These are phyloP conservation scores for Acacia pycnantha DNA, from an alignment of 331 rosid species.

Conservation along the genomic window DNA sequence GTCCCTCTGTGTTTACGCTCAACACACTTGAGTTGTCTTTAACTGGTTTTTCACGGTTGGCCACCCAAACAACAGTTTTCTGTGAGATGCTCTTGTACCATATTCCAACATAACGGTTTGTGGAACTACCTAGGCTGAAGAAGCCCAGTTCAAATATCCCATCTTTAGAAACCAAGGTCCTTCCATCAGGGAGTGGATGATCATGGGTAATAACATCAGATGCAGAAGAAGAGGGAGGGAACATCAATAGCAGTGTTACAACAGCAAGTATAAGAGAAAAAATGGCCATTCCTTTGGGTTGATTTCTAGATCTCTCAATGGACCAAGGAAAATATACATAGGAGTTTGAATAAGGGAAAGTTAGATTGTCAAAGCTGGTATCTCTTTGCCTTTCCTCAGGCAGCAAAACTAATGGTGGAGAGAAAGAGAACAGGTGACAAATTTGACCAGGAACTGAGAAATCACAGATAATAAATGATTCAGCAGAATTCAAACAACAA, in stretches of 20 bases:
- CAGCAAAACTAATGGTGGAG: background rate
- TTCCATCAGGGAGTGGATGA: background rate
- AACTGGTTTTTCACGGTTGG: background rate
- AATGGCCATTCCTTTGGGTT: background rate
- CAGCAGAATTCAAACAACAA: background rate
- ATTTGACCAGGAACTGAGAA: background rate
- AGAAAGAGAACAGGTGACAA: background rate
- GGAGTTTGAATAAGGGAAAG: background rate
- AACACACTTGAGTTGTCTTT: conserved; percentile 14
- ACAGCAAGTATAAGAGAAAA: background rate
- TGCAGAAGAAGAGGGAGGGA: background rate
- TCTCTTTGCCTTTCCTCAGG: background rate
- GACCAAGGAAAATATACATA: background rate
- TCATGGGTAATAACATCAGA: background rate
- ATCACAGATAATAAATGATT: background rate
- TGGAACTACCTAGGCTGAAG: background rate
- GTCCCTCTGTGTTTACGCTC: conserved; percentile 25
- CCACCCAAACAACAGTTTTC: conserved; percentile 6
- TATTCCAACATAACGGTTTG: background rate
- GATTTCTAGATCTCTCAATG: background rate
- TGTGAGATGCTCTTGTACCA: background rate
- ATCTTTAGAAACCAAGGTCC: background rate
- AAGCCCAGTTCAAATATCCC: background rate
- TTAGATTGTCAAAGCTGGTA: background rate
- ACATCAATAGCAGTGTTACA: background rate